Evolutionary conservation across 768 basidiomycete species (phyloP), one percentile per base, ranked within the genome.

Genomic region (Brasilioporus rufonigricans): DNA sequence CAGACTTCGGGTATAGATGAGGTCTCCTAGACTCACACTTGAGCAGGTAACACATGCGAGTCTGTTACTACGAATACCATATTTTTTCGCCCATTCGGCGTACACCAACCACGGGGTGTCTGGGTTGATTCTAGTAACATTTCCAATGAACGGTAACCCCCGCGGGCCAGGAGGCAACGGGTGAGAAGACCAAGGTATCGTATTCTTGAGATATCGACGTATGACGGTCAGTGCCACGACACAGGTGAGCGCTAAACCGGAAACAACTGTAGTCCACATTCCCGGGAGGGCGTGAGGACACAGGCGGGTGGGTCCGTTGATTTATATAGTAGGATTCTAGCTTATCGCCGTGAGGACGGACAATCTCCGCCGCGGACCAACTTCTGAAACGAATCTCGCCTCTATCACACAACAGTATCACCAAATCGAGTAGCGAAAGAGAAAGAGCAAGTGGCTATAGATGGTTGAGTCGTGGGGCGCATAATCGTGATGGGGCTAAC

Each of bases 1-100:
- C 56, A 79, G 73, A 24, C 76, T 62, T 31, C 71, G 73, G 53
- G 79, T 77, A 23, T 78, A 78, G 27, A 85, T 73, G 13, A 85
- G 61, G n/a, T 77, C 67, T 1, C 78, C 75, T 78, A 46, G 18
- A 23, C 24, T 35, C 33, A 23, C 31, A 26, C 9, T 36, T 61
- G 44, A 56, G 55, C 32, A 36, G 12, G 47, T 38, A 26, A 26
- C 33, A 21, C 8, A 38, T 27, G 7, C 2, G 19, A 21, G 26
- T 31, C 48, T 33, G 44, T 45, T 10, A n/a, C 18, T 50, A 27
- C n/a, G 36, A 44, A 8, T 53, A 60, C 78, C 72, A 29, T 75
- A 73, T 52, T 62, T 57, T 50, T 68, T 65, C 33, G 65, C 63
- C 77, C 78, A 79, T 36, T 70, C 60, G 12, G 72, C 60, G 51